A percentile compares a stretch with the other conserved stretches of the same genome.
Conservation (phyloP, 73 alveolate genomes). For the Paramecium octaurelia region DNA sequence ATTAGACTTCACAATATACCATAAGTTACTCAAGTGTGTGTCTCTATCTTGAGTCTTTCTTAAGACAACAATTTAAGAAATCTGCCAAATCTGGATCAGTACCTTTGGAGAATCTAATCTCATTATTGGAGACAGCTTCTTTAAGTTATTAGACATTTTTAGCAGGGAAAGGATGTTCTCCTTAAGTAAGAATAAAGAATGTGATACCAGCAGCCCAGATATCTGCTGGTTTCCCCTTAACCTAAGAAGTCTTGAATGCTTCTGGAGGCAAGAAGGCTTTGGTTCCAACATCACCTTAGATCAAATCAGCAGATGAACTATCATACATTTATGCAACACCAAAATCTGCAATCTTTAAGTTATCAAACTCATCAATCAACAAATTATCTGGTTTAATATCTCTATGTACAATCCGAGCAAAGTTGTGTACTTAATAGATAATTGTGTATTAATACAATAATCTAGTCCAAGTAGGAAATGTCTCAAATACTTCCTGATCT, state of each 20-base stretch:
- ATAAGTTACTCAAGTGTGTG: neutral
- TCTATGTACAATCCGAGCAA: slow-evolving; percentile 63
- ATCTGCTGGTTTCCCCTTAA: slow-evolving; percentile 59
- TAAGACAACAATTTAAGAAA: neutral
- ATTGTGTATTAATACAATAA: slow-evolving; percentile 24
- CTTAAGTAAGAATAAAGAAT: slow-evolving; percentile 38
- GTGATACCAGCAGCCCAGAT: slow-evolving; percentile 74
- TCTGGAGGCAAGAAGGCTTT: slow-evolving; percentile 69
- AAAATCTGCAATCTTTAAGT: slow-evolving; percentile 65
- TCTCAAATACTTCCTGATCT: slow-evolving; percentile 23
- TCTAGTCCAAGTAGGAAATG: slow-evolving; percentile 52
- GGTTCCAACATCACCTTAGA: slow-evolving; percentile 62
- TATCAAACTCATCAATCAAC: slow-evolving; percentile 40
- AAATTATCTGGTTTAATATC: slow-evolving; percentile 69
- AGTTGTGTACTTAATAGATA: slow-evolving; percentile 45
- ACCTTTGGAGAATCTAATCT: neutral
- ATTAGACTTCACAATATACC: neutral
- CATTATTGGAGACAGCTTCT: neutral
- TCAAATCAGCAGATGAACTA: slow-evolving; percentile 36
- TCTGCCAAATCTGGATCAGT: neutral
- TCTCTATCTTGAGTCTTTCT: neutral
- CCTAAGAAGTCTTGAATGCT: neutral
- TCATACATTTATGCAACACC: slow-evolving; percentile 62
- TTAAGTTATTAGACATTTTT: neutral
- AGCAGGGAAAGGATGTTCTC: slow-evolving; percentile 57